Percentiles rank a stretch among this genome's conserved stretches.
phyloP scores from a whole-genome alignment of 306 rosid species.

The Sindora glabra region DNA sequence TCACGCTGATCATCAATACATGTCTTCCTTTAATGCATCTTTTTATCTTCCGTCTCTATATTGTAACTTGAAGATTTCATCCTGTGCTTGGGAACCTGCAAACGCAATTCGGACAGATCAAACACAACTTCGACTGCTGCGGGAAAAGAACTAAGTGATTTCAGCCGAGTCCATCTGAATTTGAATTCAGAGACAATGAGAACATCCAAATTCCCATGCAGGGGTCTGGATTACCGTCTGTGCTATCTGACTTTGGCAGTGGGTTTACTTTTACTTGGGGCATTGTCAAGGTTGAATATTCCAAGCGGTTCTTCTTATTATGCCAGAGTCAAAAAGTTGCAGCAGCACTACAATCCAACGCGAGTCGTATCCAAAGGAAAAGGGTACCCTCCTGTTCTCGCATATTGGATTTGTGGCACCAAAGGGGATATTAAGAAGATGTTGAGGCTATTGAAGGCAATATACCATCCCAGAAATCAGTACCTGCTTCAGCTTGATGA shows the following conservation, averaged over 20 bases:
- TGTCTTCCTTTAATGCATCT: slow-evolving; percentile 1
- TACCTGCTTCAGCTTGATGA: slow-evolving; percentile 66
- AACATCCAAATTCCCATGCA: slow-evolving; percentile 25
- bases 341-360: slow-evolving; percentile 9
- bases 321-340: slow-evolving; percentile 11
- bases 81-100: neutral
- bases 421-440: slow-evolving; percentile 42
- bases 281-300: slow-evolving; percentile 35
- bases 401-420: slow-evolving; percentile 57
- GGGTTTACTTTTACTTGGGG: slow-evolving; percentile 26
- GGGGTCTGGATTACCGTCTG: slow-evolving; percentile 30
- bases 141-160: neutral
- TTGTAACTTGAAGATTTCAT: neutral
- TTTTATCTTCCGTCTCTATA: neutral
- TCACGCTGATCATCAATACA: neutral
- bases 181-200: slow-evolving; percentile 35
- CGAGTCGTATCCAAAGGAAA: slow-evolving; percentile 29
- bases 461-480: slow-evolving; percentile 70
- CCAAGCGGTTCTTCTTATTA: slow-evolving; percentile 19
- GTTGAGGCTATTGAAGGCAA: slow-evolving; percentile 52
- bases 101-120: neutral
- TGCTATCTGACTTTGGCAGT: slow-evolving; percentile 29
- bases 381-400: slow-evolving; percentile 52
- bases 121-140: neutral
- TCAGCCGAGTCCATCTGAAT: neutral